Base-by-base conservation (phyloP, 2,329 filamentous ascomycete species). In the Aspergillus udagawae region DNA sequence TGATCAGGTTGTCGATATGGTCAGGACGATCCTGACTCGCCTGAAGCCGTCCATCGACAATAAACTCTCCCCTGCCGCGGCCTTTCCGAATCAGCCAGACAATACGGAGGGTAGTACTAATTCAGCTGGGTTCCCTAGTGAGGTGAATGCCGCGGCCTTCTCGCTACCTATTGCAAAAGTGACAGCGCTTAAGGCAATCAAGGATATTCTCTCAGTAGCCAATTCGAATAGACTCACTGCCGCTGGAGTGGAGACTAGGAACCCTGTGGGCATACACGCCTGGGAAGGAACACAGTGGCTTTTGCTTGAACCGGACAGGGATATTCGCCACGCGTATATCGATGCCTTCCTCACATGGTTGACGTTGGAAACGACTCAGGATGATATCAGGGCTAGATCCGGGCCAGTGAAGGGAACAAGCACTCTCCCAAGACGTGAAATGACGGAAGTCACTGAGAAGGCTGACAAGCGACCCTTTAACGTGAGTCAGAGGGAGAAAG, bases 281-380 rank as follows among this genome's bases (percentile, higher is more conserved):
- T 99, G 94, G 94, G 92, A 97, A 73, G 91, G 91, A n/a, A 96
- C 92, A 0, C 91, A 97, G 60, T 96, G 91, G 90, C 83, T 97
- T 48, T 78, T 97, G 21, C 86, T 89, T 41, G 93, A 97, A 67
- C 82, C 85, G 0, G 88, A 92, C 66, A 85, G 85, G 32, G 82
- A 85, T 32, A 92, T 97, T 35, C 86, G 92, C 54, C 88, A 88
- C 70, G 90, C 92, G 0, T 99, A 97, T 65, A 85, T 87, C 6
- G 91, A 96, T 72, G 90, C 91, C 4, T 74, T 97, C 17, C 73
- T 90, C 44, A 90, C 89, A 0, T 99, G 93, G 92, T 80, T 97
- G 53, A 85, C 89, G 56, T 79, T 88, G n/a, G 92, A 96, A 73
- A 90, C 90, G 20, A 88, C 83, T 1, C 81, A 79, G 57, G 77